Evolutionary conservation across 805 yeast species (phyloP), one percentile per base, ranked within the genome.

Genomic region (Maudiozyma serrabonitensis): DNA sequence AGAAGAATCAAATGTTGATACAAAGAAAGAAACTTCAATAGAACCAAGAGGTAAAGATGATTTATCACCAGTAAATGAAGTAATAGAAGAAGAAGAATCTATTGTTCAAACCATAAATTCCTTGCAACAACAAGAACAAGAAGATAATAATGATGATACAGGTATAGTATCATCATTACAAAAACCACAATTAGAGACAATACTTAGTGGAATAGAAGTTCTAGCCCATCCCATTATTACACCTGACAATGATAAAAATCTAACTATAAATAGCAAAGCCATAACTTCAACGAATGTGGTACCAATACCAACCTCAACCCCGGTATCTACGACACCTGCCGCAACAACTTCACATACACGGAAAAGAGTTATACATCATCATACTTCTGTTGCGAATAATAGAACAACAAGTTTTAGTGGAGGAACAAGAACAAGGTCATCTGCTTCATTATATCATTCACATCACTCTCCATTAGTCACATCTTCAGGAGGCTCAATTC

Each of bases 401-500:
- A 16, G 25, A 19, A 16, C 41, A 7, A 38, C 23, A n/a, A 38
- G 41, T 19, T 16, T 19, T 9, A 18, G 21, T 4, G 25, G 41
- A 6, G 15, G 16, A 15, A n/a, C 38, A 35, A 35, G 38, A 35
- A 35, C 38, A 43, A 18, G 19, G 32, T 28, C 35, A 26, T 37
- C 41, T 37, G 13, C 41, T 6, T 35, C 21, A 23, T 35, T 37
- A 16, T 44, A 38, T 38, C 41, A 21, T 21, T 13, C 26, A 43
- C 43, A 8, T 45, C 47, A 28, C 31, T 41, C 28, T 21, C 21
- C 21, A 7, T 32, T 38, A 19, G 18, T 38, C n/a, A n/a, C 39
- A 3, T 46, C 49, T 13, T 46, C 49, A n/a, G 35, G 16, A 4
- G 45, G 49, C 4, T 46, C 49, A 6, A 25, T 38, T 4, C 41